These are phyloP conservation scores for Penicillium mononematosum DNA, from an alignment of 495 filamentous ascomycete genomes.

Conservation along the genomic window DNA sequence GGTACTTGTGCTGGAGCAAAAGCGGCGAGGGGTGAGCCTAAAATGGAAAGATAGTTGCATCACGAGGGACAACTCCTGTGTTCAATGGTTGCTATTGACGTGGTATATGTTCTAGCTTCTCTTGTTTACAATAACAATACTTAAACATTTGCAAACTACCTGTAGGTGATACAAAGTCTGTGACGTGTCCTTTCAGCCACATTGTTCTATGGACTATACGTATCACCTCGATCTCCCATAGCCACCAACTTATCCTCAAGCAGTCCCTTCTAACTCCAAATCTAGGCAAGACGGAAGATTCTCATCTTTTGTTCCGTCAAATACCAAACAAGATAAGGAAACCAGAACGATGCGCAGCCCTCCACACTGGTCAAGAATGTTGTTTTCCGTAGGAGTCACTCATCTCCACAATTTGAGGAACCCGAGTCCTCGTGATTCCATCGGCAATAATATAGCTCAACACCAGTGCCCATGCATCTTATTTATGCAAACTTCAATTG, in stretches of 20 bases:
- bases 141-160: background rate
- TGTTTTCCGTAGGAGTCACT: background rate
- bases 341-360: background rate
- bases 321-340: background rate
- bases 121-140: background rate
- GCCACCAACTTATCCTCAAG: background rate
- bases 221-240: background rate
- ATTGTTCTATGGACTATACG: background rate
- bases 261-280: background rate
- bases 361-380: background rate
- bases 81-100: background rate
- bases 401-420: background rate
- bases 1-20: too few relatives aligned
- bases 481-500: background rate
- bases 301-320: background rate
- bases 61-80: background rate
- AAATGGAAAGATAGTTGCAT: too few relatives aligned
- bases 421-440: background rate
- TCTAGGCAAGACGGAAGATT: background rate
- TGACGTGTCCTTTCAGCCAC: background rate
- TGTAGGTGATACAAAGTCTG: background rate
- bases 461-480: background rate
- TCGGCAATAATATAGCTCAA: background rate
- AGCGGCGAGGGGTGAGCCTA: too few relatives aligned
- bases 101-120: background rate